These are phyloP conservation scores for Fusarium sp. DNA, from an alignment of 2,329 filamentous ascomycete genomes.

Conservation along the genomic window DNA sequence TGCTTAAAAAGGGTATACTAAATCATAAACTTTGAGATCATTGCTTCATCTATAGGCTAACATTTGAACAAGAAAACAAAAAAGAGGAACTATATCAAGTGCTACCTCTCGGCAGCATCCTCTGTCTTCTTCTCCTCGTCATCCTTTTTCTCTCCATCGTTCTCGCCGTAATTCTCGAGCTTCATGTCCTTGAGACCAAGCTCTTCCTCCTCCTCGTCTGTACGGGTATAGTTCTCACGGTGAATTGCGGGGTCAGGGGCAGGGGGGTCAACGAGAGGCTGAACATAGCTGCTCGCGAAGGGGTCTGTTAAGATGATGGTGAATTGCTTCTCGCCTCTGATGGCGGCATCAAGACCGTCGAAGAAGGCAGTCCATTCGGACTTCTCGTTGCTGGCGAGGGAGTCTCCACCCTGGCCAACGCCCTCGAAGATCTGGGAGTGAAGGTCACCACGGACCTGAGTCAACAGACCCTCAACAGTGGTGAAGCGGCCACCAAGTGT, in stretches of 20 bases:
- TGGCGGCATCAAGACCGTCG: conserved; percentile 77
- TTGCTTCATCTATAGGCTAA: conserved; percentile 35
- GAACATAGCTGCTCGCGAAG: conserved; percentile 91
- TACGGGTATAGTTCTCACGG: conserved; percentile 85
- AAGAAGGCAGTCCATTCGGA: conserved; percentile 87
- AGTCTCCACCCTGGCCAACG: conserved; percentile 77
- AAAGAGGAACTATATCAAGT: neutral
- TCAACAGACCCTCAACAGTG: conserved; percentile 92
- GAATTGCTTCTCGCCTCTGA: conserved; percentile 83
- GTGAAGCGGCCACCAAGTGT: conserved; percentile 97
- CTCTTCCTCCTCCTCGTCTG: conserved; percentile 93
- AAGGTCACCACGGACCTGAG: conserved; percentile 91
- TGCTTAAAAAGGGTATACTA: too few species aligned
- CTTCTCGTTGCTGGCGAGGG: conserved; percentile 74
- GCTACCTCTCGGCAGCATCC: conserved; percentile 31
- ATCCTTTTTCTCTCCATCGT: conserved; percentile 48
- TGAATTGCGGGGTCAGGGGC: conserved; percentile 82
- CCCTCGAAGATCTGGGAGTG: conserved; percentile 87
- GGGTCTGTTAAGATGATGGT: conserved; percentile 88
- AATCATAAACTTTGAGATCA: conserved; percentile 16
- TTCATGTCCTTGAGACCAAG: conserved; percentile 94
- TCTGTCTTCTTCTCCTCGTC: conserved; percentile 29
- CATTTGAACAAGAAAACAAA: conserved; percentile 22
- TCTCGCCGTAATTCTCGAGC: conserved; percentile 81
- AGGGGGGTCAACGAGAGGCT: conserved; percentile 83